Conservation (phyloP, 345 rosid species). For the Aurinia saxatilis region DNA sequence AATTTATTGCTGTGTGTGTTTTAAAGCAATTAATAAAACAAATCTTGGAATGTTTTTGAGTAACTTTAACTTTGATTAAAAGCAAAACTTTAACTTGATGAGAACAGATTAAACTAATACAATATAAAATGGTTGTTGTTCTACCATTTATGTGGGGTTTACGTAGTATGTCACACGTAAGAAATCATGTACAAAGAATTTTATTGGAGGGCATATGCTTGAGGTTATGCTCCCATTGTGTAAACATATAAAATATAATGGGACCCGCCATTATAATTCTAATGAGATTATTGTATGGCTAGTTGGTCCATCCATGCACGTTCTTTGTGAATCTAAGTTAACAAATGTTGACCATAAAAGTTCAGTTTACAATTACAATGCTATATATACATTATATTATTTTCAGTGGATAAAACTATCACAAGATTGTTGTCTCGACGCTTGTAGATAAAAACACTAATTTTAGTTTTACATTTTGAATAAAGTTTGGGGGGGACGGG, state of each 20-base stretch:
- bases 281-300: background rate
- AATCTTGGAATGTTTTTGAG: background rate
- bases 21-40: constrained; percentile 8
- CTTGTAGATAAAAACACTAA: background rate
- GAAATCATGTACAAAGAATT: background rate
- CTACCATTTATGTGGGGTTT: background rate
- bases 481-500: no score
- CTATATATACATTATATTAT: background rate
- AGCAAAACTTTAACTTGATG: no score
- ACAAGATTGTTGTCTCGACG: background rate
- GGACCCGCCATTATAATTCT: constrained; percentile 12
- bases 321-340: constrained; percentile 1
- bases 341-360: background rate
- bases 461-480: no score
- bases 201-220: constrained; percentile 10
- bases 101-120: no score
- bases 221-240: constrained; percentile 18
- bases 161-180: constrained; percentile 14
- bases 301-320: constrained; percentile 27
- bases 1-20: background rate
- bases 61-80: background rate
- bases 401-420: background rate
- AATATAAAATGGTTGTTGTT: no score
- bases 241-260: constrained; percentile 1
- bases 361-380: background rate